Percentiles rank a stretch among this genome's conserved stretches.
phyloP scores from a whole-genome alignment of 495 filamentous ascomycete species.

The Sordaria brevicollis region DNA sequence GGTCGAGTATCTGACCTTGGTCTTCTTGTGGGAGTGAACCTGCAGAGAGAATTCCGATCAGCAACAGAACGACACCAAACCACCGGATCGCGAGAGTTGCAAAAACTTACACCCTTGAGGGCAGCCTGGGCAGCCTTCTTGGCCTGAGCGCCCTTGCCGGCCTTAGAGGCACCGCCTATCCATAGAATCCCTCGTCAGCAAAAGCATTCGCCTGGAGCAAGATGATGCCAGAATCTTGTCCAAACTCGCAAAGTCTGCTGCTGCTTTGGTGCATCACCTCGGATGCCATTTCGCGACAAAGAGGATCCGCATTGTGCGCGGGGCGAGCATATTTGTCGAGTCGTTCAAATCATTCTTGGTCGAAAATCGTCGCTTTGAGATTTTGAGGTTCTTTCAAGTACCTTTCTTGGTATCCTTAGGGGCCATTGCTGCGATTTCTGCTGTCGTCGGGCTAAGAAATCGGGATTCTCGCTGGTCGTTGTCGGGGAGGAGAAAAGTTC shows the following conservation, averaged over 20 bases:
- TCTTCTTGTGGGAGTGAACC: slow-evolving; percentile 71
- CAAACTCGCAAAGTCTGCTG: slow-evolving; percentile 53
- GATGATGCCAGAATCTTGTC: slow-evolving; percentile 19
- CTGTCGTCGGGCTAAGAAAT: slow-evolving; percentile 27
- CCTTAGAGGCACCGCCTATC: slow-evolving; percentile 47
- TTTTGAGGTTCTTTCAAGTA: slow-evolving; percentile 29
- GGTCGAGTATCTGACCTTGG: slow-evolving; percentile 84
- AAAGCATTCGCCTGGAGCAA: slow-evolving; percentile 30
- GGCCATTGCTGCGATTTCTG: slow-evolving; percentile 54
- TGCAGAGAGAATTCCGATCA: slow-evolving; percentile 22
- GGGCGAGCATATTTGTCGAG: slow-evolving; percentile 19
- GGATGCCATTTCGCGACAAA: slow-evolving; percentile 10
- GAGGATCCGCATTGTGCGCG: slow-evolving; percentile 24
- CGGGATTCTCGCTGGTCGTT: slow-evolving; percentile 17
- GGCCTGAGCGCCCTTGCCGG: slow-evolving; percentile 64
- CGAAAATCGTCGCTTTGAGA: neutral
- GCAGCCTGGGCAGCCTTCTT: slow-evolving; percentile 87
- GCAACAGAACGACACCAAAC: neutral
- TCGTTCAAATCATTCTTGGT: slow-evolving; percentile 8
- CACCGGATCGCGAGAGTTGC: neutral
- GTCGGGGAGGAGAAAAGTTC: slow-evolving; percentile 7
- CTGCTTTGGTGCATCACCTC: slow-evolving; percentile 40
- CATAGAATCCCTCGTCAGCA: slow-evolving; percentile 19
- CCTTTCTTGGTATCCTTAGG: slow-evolving; percentile 64
- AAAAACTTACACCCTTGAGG: slow-evolving; percentile 70